These are phyloP conservation scores for Psilocybe cyanescens DNA, from an alignment of 768 basidiomycete species.

Conservation along the genomic window DNA sequence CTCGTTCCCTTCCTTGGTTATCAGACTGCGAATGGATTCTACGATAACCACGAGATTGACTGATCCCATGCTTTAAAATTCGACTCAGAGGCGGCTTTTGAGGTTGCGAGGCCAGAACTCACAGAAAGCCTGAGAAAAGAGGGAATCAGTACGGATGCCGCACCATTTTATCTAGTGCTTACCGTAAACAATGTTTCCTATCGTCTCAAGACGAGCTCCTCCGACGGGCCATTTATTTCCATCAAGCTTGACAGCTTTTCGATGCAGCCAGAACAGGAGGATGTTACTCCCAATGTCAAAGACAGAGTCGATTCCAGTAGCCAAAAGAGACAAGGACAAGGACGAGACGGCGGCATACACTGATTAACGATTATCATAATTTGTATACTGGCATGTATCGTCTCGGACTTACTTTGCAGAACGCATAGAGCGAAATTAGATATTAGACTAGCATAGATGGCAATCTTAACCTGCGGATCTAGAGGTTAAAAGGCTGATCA, in stretches of 20 bases:
- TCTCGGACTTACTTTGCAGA: slow-evolving; percentile 59
- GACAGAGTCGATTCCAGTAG: slow-evolving; percentile 87
- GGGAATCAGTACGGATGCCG: slow-evolving; percentile 30
- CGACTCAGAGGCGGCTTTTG: neutral
- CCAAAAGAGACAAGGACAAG: slow-evolving; percentile 82
- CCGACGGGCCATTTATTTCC: slow-evolving; percentile 90
- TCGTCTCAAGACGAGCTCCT: slow-evolving; percentile 87
- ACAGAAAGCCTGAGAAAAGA: slow-evolving; percentile 31
- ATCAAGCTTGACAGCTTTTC: slow-evolving; percentile 72
- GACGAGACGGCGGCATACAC: slow-evolving; percentile 94
- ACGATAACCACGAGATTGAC: slow-evolving; percentile 93
- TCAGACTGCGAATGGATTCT: slow-evolving; percentile 77
- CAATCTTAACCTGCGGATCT: slow-evolving; percentile 75
- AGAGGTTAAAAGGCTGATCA: slow-evolving; percentile 2
- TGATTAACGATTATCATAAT: slow-evolving; percentile 29
- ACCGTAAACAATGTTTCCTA: slow-evolving; percentile 90
- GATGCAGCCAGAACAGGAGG: slow-evolving; percentile 80
- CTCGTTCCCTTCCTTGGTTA: slow-evolving; percentile 55
- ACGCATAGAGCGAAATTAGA: slow-evolving; percentile 75
- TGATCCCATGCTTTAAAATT: slow-evolving; percentile 74
- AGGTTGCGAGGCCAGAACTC: slow-evolving; percentile 9
- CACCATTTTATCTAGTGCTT: slow-evolving; percentile 8
- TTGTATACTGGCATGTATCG: neutral
- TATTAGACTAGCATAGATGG: slow-evolving; percentile 81
- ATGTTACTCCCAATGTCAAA: slow-evolving; percentile 86